Percentiles rank a stretch among this genome's conserved stretches.
phyloP scores from a whole-genome alignment of 2,329 filamentous ascomycete genomes.

The Colletotrichum sp. region DNA sequence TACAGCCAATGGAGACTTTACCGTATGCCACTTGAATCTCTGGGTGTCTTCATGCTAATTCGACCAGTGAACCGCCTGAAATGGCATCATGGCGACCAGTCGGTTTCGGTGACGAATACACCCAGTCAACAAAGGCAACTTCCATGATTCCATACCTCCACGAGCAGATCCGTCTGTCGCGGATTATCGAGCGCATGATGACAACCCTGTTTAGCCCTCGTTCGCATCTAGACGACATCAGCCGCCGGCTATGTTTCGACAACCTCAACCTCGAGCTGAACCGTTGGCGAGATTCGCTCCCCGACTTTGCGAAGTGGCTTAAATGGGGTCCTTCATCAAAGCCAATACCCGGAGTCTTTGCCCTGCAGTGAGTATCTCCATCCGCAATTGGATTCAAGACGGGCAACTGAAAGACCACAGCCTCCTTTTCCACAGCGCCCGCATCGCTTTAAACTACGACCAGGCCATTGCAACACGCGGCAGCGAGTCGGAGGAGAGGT shows the following conservation, averaged over 20 bases:
- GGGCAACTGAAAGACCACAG: background rate
- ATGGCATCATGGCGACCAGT: slow-evolving; percentile 27
- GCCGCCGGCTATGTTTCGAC: slow-evolving; percentile 10
- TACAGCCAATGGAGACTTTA: slow-evolving; percentile 1
- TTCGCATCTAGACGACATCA: background rate
- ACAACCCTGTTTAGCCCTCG: slow-evolving; percentile 16
- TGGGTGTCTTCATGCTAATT: background rate
- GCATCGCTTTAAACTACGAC: slow-evolving; percentile 29
- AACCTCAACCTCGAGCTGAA: slow-evolving; percentile 25
- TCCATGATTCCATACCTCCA: slow-evolving; percentile 24
- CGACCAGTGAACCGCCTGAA: slow-evolving; percentile 22
- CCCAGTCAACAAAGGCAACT: background rate
- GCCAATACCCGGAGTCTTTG: slow-evolving; percentile 13
- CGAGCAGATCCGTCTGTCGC: slow-evolving; percentile 24
- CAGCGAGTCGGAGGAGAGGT: background rate
- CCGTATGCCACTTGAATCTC: background rate
- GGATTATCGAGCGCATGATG: slow-evolving; percentile 27
- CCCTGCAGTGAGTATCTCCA: slow-evolving; percentile 24
- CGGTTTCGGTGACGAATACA: slow-evolving; percentile 22
- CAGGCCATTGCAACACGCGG: background rate
- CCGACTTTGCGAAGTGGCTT: slow-evolving; percentile 24
- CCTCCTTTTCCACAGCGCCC: slow-evolving; percentile 26
- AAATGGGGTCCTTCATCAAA: slow-evolving; percentile 24
- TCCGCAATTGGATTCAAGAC: background rate
- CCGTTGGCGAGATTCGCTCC: slow-evolving; percentile 23